Evolutionary conservation across 2,329 filamentous ascomycete genomes (phyloP).

Genomic region (Talaromyces funiculosus): DNA sequence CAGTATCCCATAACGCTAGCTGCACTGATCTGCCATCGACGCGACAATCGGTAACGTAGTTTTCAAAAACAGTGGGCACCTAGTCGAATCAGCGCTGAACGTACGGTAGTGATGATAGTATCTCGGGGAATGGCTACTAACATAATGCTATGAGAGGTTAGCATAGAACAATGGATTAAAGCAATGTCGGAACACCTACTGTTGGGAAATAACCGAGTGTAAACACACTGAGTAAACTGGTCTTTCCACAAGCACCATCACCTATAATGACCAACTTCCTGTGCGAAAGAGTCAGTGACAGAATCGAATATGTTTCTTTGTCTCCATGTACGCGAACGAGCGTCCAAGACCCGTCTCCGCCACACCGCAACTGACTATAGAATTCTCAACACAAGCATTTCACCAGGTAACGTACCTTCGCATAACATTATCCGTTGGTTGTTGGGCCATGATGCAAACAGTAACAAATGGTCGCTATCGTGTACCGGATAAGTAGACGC

Average conservation of each 20-base stretch:
- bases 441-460: constrained; percentile 30
- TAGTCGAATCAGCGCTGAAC: constrained; percentile 32
- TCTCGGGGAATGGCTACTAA: constrained; percentile 25
- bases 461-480: background rate
- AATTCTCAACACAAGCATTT: background rate
- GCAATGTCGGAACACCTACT: constrained; percentile 52
- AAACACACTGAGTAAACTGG: constrained; percentile 93
- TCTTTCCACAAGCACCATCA: constrained; percentile 97
- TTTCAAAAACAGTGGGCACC: constrained; percentile 98
- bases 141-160: constrained; percentile 37
- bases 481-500: background rate
- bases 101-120: background rate
- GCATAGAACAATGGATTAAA: background rate
- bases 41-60: constrained; percentile 97
- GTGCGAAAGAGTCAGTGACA: constrained; percentile 16
- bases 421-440: constrained; percentile 39
- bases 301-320: background rate
- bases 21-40: constrained; percentile 99
- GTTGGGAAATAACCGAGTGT: constrained; percentile 97
- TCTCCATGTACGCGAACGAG: background rate
- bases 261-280: constrained; percentile 97
- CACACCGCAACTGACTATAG: background rate
- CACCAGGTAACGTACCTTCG: constrained; percentile 49
- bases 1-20: constrained; percentile 98
- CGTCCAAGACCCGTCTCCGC: background rate